phyloP scores from a whole-genome alignment of 148 eudicot genomes.

The Nepenthes gracilis region DNA sequence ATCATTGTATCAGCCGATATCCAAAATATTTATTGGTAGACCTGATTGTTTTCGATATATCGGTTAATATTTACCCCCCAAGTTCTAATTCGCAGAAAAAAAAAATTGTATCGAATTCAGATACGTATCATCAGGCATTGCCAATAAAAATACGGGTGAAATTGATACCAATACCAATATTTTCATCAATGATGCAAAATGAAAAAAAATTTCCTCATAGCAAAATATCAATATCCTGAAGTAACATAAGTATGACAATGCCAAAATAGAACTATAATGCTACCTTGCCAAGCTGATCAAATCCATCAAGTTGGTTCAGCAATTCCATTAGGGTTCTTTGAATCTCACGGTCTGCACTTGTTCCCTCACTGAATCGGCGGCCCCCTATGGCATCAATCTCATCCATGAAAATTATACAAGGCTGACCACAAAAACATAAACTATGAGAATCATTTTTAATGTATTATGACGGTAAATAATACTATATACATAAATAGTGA shows the following conservation, averaged over 20 bases:
- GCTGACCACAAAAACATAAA: slow-evolving; percentile 28
- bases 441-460: background rate
- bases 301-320: slow-evolving; percentile 91
- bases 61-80: too few species aligned
- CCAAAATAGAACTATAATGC: background rate
- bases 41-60: too few species aligned
- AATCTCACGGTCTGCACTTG: slow-evolving; percentile 98
- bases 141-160: too few species aligned
- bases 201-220: too few species aligned
- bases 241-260: background rate
- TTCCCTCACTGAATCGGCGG: slow-evolving; percentile 94
- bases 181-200: too few species aligned
- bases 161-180: too few species aligned
- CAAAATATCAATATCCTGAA: background rate
- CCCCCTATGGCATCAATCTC: slow-evolving; percentile 98
- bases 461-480: background rate
- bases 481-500: background rate
- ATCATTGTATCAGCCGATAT: too few species aligned
- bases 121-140: too few species aligned
- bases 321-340: slow-evolving; percentile 97
- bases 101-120: too few species aligned
- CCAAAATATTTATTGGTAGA: too few species aligned
- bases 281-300: slow-evolving; percentile 97
- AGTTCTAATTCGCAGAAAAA: too few species aligned
- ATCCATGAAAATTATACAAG: slow-evolving; percentile 98